Percentiles rank a stretch among this genome's conserved stretches.
Evolutionary conservation across 2,329 filamentous ascomycete species (phyloP).

Genomic region (Cryoendolithus antarcticus): DNA sequence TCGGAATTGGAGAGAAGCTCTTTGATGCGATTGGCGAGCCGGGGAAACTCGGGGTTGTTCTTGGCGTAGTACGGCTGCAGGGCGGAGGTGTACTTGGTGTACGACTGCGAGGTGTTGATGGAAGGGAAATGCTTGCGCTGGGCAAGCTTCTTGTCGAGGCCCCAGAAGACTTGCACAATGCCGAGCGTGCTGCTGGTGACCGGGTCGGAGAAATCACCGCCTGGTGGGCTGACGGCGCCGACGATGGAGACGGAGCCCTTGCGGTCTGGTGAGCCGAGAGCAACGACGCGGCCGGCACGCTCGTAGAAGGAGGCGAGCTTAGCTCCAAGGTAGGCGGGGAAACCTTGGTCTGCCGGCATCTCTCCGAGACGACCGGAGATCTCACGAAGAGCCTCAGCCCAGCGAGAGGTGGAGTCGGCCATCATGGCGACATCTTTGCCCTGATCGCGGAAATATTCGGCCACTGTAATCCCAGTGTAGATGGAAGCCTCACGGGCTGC

Average conservation of each 20-base stretch:
- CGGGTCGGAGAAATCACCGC: constrained; percentile 98
- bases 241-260: constrained; percentile 93
- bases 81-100: constrained; percentile 87
- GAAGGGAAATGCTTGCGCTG: constrained; percentile 99
- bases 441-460: constrained; percentile 95
- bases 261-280: constrained; percentile 79
- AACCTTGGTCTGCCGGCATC: constrained; percentile 99
- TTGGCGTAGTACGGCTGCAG: constrained; percentile 93
- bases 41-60: constrained; percentile 86
- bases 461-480: constrained; percentile 90
- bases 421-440: constrained; percentile 99
- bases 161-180: constrained; percentile 99
- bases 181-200: constrained; percentile 86
- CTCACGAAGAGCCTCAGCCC: constrained; percentile 97
- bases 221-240: constrained; percentile 89
- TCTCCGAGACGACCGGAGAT: constrained; percentile 97
- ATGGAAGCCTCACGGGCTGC: constrained; percentile 97
- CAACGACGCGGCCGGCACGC: constrained; percentile 76
- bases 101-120: constrained; percentile 87
- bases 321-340: constrained; percentile 90
- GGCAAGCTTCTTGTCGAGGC: constrained; percentile 97
- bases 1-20: constrained; percentile 90
- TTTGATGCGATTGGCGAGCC: constrained; percentile 82
- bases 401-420: constrained; percentile 95
- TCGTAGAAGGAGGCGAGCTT: constrained; percentile 99